A percentile compares a stretch with the other conserved stretches of the same genome.
Conservation (phyloP, 2,329 filamentous ascomycete genomes). For the Akanthomyces dipterigenus region DNA sequence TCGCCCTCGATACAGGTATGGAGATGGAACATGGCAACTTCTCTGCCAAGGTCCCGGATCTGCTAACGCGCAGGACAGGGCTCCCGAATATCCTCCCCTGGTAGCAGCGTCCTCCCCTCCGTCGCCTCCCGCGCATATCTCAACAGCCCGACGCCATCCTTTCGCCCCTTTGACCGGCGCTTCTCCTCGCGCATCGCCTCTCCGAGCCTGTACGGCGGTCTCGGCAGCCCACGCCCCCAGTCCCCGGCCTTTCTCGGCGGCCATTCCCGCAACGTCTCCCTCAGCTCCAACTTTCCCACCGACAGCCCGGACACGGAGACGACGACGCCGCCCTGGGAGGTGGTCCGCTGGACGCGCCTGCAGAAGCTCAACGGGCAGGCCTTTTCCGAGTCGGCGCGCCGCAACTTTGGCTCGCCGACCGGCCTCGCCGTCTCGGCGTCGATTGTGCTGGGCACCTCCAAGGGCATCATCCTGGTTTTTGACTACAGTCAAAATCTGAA, state of each 20-base stretch:
- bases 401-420: slow-evolving; percentile 87
- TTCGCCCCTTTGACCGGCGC: slow-evolving; percentile 88
- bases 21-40: background rate
- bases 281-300: slow-evolving; percentile 61
- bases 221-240: slow-evolving; percentile 54
- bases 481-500: slow-evolving; percentile 96
- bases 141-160: slow-evolving; percentile 68
- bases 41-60: background rate
- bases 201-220: slow-evolving; percentile 28
- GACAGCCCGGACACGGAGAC: slow-evolving; percentile 62
- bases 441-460: slow-evolving; percentile 87
- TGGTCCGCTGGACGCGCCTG: slow-evolving; percentile 90
- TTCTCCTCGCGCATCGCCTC: slow-evolving; percentile 81
- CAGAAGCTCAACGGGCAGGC: slow-evolving; percentile 83
- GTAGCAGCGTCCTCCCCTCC: slow-evolving; percentile 66
- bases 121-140: slow-evolving; percentile 60
- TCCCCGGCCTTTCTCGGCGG: slow-evolving; percentile 72
- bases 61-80: slow-evolving; percentile 39
- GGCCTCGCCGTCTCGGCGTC: slow-evolving; percentile 82
- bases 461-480: slow-evolving; percentile 90
- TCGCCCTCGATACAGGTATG: slow-evolving; percentile 69
- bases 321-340: slow-evolving; percentile 84
- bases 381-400: slow-evolving; percentile 86
- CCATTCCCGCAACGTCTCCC: slow-evolving; percentile 75
- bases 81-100: slow-evolving; percentile 58